Percentiles rank a stretch among this genome's conserved stretches.
Evolutionary conservation across 1,139 yeast genomes (phyloP).

Genomic region (Sugiyamaella japonica): DNA sequence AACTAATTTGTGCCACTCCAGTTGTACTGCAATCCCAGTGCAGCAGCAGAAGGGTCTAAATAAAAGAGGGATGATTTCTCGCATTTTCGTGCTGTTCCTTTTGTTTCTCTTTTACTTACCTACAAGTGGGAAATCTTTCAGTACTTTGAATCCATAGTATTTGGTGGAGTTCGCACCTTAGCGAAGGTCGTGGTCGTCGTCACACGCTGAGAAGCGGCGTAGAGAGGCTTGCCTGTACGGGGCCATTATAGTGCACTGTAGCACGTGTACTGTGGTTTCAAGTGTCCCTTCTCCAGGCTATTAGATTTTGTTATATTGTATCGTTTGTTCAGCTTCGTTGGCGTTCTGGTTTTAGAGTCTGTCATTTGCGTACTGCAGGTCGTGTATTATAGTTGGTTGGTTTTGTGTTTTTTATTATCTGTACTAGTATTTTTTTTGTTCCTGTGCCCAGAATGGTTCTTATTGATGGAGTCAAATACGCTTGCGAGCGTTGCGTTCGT

Average conservation of each 20-base stretch:
- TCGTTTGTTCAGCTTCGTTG: not conserved
- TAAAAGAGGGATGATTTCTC: slow-evolving; percentile 14
- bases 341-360: not conserved
- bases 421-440: not conserved
- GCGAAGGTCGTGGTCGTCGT: slow-evolving; percentile 18
- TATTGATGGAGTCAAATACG: slow-evolving; percentile 89
- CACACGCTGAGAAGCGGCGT: slow-evolving; percentile 17
- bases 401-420: not conserved
- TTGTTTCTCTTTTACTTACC: slow-evolving; percentile 5
- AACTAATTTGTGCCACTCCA: not conserved
- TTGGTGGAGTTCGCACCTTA: slow-evolving; percentile 12
- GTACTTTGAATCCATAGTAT: slow-evolving; percentile 4
- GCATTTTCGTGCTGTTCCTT: slow-evolving; percentile 3
- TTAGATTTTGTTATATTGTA: slow-evolving; percentile 2
- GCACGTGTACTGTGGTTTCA: slow-evolving; percentile 16
- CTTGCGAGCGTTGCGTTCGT: slow-evolving; percentile 91
- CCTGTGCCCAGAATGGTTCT: slow-evolving; percentile 60
- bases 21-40: no score
- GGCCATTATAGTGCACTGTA: slow-evolving; percentile 17
- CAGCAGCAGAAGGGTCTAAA: not conserved
- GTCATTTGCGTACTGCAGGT: not conserved
- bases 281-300: slow-evolving; percentile 12
- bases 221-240: slow-evolving; percentile 18
- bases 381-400: not conserved
- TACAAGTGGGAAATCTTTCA: slow-evolving; percentile 13